Base-by-base conservation (phyloP, 1,284 basidiomycete genomes). In the Melampsora larici-populina region DNA sequence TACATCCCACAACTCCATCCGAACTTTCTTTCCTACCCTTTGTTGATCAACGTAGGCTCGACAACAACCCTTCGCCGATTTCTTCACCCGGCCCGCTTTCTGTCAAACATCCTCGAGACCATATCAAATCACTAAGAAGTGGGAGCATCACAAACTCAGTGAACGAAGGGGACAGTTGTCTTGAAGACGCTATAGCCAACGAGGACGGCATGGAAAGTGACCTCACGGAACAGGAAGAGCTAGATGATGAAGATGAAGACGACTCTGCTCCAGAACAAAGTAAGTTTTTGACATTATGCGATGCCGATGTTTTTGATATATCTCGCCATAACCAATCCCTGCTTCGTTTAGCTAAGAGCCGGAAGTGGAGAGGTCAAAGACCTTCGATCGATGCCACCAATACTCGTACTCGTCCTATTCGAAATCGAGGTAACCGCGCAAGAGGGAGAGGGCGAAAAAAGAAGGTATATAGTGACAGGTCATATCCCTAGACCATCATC, bases 201-300 rank as follows among this genome's bases (percentile, higher is more conserved):
- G 64, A 75, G 29, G 73, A 76, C 55, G 73, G 73, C 5, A 76
- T 76, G 73, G 73, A 76, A 51, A 76, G 73, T 55, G 73, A 76
- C 29, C 58, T 76, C 24, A 76, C 73, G 8, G 73, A 76, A 26
- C 73, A 76, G 58, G 73, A 76, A 51, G 73, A 76, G 40, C 64
- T 58, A 40, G 73, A 76, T 17, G 73, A 76, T 21, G 65, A 76
- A 1, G 55, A 76, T 1, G 72, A 74, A 9, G 73, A 75, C 2
- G 72, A 74, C 24, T 58, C 55, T 58, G 55, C 29, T n/a, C 55
- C 55, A n/a, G 55, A 58, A 58, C 55, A 58, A n/a, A n/a, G 55
- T 58, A 58, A 58, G 55, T 46, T 15, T 46, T 17, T 46, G 3
- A 15, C n/a, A 58, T 4, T 24, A 24, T 29, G n/a, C 17, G 9